A percentile compares a stretch with the other conserved stretches of the same genome.
Conservation (phyloP, 495 filamentous ascomycete species). For the Penicillium roqueforti region DNA sequence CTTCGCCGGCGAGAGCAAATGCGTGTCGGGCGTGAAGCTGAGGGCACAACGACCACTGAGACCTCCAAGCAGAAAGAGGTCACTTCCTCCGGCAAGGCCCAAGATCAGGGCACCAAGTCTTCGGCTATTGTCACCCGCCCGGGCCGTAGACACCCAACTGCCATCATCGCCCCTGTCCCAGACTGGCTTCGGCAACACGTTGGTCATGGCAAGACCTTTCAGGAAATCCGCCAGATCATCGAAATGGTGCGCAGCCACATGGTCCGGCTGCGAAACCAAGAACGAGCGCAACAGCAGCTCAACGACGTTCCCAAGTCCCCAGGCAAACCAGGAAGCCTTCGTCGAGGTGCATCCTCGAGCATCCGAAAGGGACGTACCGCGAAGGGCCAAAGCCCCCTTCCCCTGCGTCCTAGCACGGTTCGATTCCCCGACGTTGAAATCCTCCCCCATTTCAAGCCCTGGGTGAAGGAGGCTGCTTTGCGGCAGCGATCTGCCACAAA, state of each 20-base stretch:
- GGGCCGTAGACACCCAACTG: slow-evolving; percentile 21
- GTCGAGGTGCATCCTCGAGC: not conserved
- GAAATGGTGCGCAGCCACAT: slow-evolving; percentile 19
- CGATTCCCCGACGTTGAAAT: slow-evolving; percentile 66
- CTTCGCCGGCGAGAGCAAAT: slow-evolving; percentile 23
- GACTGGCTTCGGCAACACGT: slow-evolving; percentile 30
- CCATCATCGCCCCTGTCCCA: slow-evolving; percentile 27
- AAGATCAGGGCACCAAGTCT: not conserved
- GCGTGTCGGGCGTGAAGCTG: slow-evolving; percentile 14
- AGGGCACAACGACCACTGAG: slow-evolving; percentile 9
- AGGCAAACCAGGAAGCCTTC: not conserved
- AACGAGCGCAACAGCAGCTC: not conserved
- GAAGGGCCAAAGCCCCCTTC: not conserved
- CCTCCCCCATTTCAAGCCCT: slow-evolving; percentile 49
- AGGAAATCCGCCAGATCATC: slow-evolving; percentile 29
- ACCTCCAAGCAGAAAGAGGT: too few relatives aligned
- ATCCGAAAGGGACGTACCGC: not conserved
- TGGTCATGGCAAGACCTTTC: slow-evolving; percentile 29
- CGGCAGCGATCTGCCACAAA: not conserved
- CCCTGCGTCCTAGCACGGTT: slow-evolving; percentile 3
- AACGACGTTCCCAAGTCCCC: not conserved
- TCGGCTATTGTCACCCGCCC: not conserved
- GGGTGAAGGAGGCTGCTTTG: slow-evolving; percentile 18
- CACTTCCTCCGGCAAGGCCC: not conserved
- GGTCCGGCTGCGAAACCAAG: slow-evolving; percentile 1